Evolutionary conservation across 2,329 filamentous ascomycete species (phyloP).

Genomic region (Xylaria sp.): DNA sequence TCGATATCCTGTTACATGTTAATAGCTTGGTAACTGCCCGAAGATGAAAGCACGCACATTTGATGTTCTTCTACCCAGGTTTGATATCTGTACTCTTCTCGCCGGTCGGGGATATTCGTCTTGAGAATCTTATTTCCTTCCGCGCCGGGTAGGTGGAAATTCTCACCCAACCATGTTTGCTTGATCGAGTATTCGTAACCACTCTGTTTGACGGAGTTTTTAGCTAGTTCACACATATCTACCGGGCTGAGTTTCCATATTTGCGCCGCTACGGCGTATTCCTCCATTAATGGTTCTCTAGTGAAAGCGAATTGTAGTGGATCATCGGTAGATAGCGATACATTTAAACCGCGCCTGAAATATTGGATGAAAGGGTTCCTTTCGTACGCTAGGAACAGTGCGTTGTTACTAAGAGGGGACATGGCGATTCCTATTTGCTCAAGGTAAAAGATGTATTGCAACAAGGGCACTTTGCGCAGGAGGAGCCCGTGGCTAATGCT

Average conservation of each 20-base stretch:
- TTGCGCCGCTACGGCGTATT: conserved; percentile 96
- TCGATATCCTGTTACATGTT: conserved; percentile 34
- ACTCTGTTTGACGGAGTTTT: conserved; percentile 93
- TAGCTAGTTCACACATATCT: conserved; percentile 98
- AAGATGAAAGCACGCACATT: conserved; percentile 65
- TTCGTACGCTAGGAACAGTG: conserved; percentile 93
- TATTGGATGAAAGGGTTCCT: conserved; percentile 96
- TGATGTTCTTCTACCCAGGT: conserved; percentile 82
- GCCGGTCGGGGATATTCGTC: conserved; percentile 92
- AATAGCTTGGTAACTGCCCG: conserved; percentile 2
- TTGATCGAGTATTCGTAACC: conserved; percentile 91
- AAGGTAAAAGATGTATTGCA: conserved; percentile 97
- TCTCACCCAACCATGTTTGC: conserved; percentile 84
- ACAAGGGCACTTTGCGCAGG: conserved; percentile 87
- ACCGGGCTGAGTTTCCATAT: conserved; percentile 97
- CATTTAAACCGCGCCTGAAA: conserved; percentile 92
- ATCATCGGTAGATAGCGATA: conserved; percentile 95
- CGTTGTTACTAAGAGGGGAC: conserved; percentile 99
- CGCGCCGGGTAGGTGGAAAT: conserved; percentile 78
- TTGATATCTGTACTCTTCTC: conserved; percentile 87
- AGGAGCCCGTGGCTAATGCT: conserved; percentile 96
- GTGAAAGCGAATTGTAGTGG: conserved; percentile 98
- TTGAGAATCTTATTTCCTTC: conserved; percentile 91
- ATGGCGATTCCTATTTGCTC: conserved; percentile 98
- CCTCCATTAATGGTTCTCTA: conserved; percentile 96